These are phyloP conservation scores for Synchytrium microbalum DNA, from an alignment of 371 early-diverging fungal species.

Conservation along the genomic window DNA sequence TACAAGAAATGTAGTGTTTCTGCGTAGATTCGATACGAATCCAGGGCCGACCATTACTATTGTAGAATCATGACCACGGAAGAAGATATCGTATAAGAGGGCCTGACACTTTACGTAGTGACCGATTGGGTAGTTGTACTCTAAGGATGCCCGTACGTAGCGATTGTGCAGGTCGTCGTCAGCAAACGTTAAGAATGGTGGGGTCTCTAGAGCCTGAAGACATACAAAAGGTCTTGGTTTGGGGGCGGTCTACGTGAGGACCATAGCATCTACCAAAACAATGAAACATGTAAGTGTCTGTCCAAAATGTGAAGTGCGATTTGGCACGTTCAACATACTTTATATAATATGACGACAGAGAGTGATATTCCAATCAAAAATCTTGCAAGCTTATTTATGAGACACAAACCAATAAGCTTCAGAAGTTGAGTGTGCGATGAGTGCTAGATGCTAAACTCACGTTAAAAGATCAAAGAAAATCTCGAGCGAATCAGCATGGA, in stretches of 20 bases:
- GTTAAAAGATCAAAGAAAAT: too few relatives aligned
- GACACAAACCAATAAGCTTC: too few relatives aligned
- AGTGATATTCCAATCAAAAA: too few relatives aligned
- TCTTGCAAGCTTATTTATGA: too few relatives aligned
- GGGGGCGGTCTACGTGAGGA: neutral
- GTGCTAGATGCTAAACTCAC: too few relatives aligned
- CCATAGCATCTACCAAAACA: neutral
- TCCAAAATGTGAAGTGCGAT: neutral
- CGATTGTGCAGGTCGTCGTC: neutral
- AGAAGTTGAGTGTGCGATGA: too few relatives aligned
- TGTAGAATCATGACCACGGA: neutral
- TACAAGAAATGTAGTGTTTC: neutral
- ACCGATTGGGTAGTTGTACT: neutral
- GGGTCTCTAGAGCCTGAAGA: neutral
- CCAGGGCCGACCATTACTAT: neutral
- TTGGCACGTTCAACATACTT: too few relatives aligned
- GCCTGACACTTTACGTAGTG: neutral
- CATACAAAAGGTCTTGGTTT: neutral
- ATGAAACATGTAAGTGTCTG: neutral
- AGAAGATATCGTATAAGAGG: neutral
- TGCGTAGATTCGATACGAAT: neutral
- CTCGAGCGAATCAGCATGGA: too few relatives aligned
- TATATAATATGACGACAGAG: too few relatives aligned
- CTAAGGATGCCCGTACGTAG: neutral
- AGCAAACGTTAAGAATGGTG: neutral